These are phyloP conservation scores for Sonneratia alba DNA, from an alignment of 345 rosid species.

Conservation along the genomic window DNA sequence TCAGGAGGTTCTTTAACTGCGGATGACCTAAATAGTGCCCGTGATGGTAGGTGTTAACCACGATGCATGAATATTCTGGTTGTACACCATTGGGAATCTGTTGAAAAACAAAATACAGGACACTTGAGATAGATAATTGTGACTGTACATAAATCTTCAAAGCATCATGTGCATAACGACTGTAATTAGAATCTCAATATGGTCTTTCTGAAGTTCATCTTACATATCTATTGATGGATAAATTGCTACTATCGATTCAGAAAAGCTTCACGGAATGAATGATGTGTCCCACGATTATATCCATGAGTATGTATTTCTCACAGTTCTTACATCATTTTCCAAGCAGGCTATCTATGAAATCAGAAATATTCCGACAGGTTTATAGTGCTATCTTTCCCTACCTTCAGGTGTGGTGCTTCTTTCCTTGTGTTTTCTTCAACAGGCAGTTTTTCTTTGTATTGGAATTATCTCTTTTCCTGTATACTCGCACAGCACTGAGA, in stretches of 20 bases:
- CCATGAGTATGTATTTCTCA: neutral
- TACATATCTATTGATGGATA: neutral
- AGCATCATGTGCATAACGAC: neutral
- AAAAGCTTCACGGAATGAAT: too few relatives aligned
- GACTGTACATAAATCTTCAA: neutral
- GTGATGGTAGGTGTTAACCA: neutral
- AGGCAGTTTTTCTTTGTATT: neutral
- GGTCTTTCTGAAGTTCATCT: neutral
- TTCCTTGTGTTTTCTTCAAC: neutral
- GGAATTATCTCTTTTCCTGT: neutral
- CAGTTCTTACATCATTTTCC: neutral
- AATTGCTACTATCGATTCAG: too few relatives aligned
- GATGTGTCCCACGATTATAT: neutral
- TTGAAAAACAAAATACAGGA: neutral
- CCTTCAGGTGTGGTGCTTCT: constrained; percentile 45
- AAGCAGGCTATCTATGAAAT: constrained; percentile 46
- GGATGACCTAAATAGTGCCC: neutral
- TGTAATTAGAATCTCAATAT: neutral
- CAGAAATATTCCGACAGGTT: constrained; percentile 36
- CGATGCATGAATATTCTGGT: neutral
- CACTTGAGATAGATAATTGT: neutral
- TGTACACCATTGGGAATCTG: neutral
- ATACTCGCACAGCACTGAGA: neutral
- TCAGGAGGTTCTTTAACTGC: neutral
- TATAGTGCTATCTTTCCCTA: constrained; percentile 38